Evolutionary conservation across 805 yeast species (phyloP).

Genomic region (Kluyveromyces siamensis): DNA sequence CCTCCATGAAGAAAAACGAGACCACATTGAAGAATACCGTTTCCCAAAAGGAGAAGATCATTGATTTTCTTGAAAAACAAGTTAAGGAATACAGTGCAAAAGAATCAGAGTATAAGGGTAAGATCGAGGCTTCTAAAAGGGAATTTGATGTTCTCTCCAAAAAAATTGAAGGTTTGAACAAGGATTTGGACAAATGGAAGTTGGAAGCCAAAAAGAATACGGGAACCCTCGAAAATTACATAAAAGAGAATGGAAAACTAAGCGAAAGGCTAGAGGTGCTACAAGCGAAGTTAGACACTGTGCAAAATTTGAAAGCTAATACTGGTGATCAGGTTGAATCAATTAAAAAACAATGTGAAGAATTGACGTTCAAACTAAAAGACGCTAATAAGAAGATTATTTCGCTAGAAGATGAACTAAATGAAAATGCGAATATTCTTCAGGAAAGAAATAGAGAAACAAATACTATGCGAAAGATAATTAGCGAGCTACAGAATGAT

Average conservation of each 20-base stretch:
- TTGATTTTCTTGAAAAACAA: slow-evolving; percentile 32
- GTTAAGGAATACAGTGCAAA: slow-evolving; percentile 29
- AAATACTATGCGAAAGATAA: slow-evolving; percentile 55
- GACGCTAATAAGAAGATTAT: slow-evolving; percentile 58
- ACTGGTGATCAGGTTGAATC: slow-evolving; percentile 38
- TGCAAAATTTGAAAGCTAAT: slow-evolving; percentile 30
- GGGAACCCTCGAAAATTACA: slow-evolving; percentile 27
- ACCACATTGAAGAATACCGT: slow-evolving; percentile 16
- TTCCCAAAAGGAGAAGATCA: slow-evolving; percentile 31
- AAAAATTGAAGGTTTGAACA: slow-evolving; percentile 22
- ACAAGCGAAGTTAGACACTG: slow-evolving; percentile 31
- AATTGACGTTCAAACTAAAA: slow-evolving; percentile 51
- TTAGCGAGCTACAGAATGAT: slow-evolving; percentile 60
- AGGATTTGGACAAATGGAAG: slow-evolving; percentile 30
- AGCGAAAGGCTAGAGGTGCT: slow-evolving; percentile 35
- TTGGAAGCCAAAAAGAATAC: slow-evolving; percentile 35
- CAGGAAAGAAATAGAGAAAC: slow-evolving; percentile 80
- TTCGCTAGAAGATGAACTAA: slow-evolving; percentile 71
- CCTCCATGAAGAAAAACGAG: slow-evolving; percentile 14
- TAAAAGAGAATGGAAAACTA: slow-evolving; percentile 33
- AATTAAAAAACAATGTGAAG: slow-evolving; percentile 63
- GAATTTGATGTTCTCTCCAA: slow-evolving; percentile 28
- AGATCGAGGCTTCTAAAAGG: slow-evolving; percentile 21
- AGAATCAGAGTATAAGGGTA: slow-evolving; percentile 20
- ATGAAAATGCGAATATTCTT: slow-evolving; percentile 59